Evolutionary conservation across 192 early-diverging fungal genomes (phyloP).

Genomic region (Coemansia sp.): DNA sequence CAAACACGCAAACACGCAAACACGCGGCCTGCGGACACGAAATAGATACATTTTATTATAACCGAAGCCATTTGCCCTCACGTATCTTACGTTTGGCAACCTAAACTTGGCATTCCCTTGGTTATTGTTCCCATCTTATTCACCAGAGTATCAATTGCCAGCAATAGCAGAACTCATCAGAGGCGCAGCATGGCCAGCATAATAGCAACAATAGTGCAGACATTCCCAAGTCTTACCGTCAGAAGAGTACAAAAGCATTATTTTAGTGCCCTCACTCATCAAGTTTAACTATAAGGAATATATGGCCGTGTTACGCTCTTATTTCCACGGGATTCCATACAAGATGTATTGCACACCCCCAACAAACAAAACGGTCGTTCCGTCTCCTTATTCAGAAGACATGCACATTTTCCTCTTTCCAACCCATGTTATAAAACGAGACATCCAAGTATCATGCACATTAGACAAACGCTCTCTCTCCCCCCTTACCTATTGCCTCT

Average conservation of each 20-base stretch:
- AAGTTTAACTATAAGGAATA: background rate
- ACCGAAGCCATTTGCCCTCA: background rate
- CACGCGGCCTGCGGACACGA: background rate
- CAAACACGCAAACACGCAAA: background rate
- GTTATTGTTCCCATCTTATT: slow-evolving; percentile 1
- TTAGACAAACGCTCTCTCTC: background rate
- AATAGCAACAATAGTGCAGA: slow-evolving; percentile 4
- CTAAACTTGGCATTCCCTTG: background rate
- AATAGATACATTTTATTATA: background rate
- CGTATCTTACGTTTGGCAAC: background rate
- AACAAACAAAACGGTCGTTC: background rate
- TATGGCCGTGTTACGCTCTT: background rate
- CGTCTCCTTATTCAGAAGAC: background rate
- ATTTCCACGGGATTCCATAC: background rate
- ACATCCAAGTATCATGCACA: slow-evolving; percentile 10
- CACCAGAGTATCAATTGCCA: background rate
- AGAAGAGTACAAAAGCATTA: background rate
- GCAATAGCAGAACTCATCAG: background rate
- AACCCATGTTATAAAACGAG: background rate
- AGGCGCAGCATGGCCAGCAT: slow-evolving; percentile 3
- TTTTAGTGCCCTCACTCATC: background rate
- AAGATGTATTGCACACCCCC: background rate
- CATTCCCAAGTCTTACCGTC: background rate
- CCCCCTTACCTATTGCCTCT: background rate
- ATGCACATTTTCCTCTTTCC: background rate